phyloP scores from a whole-genome alignment of 2,329 filamentous ascomycete species.

The Escovopsis weberi region DNA sequence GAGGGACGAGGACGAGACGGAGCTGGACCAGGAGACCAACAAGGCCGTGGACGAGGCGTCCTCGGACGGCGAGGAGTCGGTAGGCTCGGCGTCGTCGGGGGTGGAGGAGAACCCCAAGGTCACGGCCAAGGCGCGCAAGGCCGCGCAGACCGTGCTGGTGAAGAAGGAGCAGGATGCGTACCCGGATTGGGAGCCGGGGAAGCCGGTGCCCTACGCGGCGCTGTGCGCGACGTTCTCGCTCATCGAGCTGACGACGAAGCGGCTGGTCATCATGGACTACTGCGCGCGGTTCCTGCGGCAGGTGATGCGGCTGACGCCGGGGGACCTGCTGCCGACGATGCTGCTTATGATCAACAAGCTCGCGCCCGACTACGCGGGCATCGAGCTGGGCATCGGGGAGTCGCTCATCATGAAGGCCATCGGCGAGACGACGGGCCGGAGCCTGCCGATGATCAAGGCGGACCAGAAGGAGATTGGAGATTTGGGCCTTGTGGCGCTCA shows the following conservation, averaged over 20 bases:
- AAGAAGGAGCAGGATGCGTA: constrained; percentile 63
- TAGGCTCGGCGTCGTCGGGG: constrained; percentile 16
- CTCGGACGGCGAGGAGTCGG: constrained; percentile 14
- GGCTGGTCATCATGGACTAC: constrained; percentile 74
- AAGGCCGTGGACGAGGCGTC: constrained; percentile 6
- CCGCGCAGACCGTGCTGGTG: constrained; percentile 63
- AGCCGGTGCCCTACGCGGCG: constrained; percentile 85
- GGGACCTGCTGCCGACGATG: constrained; percentile 76
- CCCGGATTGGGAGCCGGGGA: constrained; percentile 82
- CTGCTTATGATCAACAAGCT: constrained; percentile 97
- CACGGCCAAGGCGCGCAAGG: constrained; percentile 62
- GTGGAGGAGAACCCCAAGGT: constrained; percentile 52
- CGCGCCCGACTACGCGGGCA: constrained; percentile 88
- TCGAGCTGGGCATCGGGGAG: constrained; percentile 96
- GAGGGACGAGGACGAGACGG: constrained; percentile 14
- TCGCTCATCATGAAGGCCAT: constrained; percentile 98
- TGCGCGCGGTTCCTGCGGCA: constrained; percentile 86
- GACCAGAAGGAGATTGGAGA: constrained; percentile 96
- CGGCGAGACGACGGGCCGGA: constrained; percentile 83
- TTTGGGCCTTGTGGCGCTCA: constrained; percentile 83
- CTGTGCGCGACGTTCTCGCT: constrained; percentile 90
- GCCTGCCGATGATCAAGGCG: constrained; percentile 75
- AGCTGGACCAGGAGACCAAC: constrained; percentile 9
- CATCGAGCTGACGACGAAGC: constrained; percentile 87
- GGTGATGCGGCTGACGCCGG: constrained; percentile 79